Evolutionary conservation across 2,329 filamentous ascomycete genomes (phyloP).

Genomic region (Aspergillus arachidicola): DNA sequence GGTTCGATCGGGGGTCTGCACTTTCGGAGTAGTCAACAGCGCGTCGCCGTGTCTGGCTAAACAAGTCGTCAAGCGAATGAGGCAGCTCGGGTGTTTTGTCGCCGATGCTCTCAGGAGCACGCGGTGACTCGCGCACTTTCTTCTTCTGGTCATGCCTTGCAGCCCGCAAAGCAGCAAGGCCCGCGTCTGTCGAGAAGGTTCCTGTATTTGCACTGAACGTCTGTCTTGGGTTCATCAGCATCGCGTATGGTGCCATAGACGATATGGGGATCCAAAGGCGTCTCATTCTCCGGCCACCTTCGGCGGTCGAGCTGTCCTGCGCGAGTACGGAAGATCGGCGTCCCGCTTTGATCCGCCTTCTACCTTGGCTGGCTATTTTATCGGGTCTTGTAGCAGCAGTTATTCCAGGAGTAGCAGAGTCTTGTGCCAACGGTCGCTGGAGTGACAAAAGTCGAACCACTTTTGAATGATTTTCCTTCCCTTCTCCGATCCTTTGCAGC

Average conservation of each 20-base stretch:
- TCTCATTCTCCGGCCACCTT: conserved; percentile 20
- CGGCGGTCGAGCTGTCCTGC: neutral
- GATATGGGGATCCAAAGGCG: conserved; percentile 29
- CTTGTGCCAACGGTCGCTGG: conserved; percentile 20
- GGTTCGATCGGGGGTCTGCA: conserved; percentile 27
- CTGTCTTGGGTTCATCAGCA: conserved; percentile 43
- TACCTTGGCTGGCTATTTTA: neutral
- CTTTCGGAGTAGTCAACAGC: conserved; percentile 17
- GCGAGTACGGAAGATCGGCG: neutral
- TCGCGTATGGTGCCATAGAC: conserved; percentile 30
- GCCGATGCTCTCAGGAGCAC: neutral
- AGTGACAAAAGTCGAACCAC: conserved; percentile 35
- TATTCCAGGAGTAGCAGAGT: conserved; percentile 19
- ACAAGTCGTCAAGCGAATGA: conserved; percentile 36
- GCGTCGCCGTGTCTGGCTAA: conserved; percentile 22
- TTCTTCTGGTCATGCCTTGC: neutral
- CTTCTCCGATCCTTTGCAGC: conserved; percentile 22
- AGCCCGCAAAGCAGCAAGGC: conserved; percentile 19
- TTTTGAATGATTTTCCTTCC: conserved; percentile 11
- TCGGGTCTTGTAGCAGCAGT: conserved; percentile 32
- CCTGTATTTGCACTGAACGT: conserved; percentile 44
- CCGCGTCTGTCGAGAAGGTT: conserved; percentile 50
- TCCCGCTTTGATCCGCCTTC: conserved; percentile 5
- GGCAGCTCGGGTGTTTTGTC: conserved; percentile 15
- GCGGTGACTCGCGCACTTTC: neutral